Base-by-base conservation (phyloP, 495 filamentous ascomycete genomes). In the Entonaema liquescens region DNA sequence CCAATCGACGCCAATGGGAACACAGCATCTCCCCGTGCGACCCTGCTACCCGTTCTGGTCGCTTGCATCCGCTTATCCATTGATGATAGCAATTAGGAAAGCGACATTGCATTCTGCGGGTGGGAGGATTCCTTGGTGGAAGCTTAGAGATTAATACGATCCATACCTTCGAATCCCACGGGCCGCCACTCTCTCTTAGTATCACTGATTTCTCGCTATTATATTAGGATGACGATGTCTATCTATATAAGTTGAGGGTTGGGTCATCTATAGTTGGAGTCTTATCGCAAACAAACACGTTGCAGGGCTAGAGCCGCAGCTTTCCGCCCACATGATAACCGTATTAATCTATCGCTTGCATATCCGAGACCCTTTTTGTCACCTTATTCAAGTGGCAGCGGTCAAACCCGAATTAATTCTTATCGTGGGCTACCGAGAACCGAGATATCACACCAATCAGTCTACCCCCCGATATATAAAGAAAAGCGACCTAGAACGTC, bases 391-490 rank as follows among this genome's bases (percentile, higher is more conserved):
- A 55, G 38, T 31, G 49, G 23, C 42, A 21, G 42, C 70, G 58
- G 62, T 40, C 47, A 52, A 65, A 61, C 58, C 61, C 58, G 70
- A 66, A 73, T 68, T 69, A 66, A 68, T 23, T 62, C 26, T 52
- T 69, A 65, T 66, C 69, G 65, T 65, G 61, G 28, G 50, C 42
- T 69, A 68, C 65, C 70, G 70, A 73, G 61, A 69, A 55, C 70
- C 70, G 70, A 73, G 17, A 68, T 69, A 66, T 73, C 53, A 53
- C 70, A 66, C 70, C 62, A 73, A 72, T 72, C 65, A 62, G 47
- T 58, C 65, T 59, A 62, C 19, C n/a, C 49, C 56, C 61, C 54
- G 50, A 59, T 59, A 65, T 69, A 66, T 40, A 69, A 11, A 40
- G 8, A 47, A 53, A 73, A 54, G 62, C 54, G 65, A 73, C 60